Base-by-base conservation (phyloP, 2,329 filamentous ascomycete genomes). In the Raffaelea ambrosiae region DNA sequence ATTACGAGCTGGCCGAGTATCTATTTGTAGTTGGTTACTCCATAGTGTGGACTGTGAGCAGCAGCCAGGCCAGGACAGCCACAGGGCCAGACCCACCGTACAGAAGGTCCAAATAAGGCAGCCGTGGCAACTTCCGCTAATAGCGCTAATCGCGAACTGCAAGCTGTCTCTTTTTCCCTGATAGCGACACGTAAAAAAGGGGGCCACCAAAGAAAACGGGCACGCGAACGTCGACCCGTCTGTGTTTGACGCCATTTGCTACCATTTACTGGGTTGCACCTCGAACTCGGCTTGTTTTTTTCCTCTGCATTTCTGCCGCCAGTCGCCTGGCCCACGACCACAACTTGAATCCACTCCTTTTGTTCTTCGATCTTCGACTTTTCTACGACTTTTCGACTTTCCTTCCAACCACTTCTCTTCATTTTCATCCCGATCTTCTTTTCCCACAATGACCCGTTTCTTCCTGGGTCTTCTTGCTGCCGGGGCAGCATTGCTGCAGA, bases 401-500 rank as follows among this genome's bases (percentile, higher is more conserved):
- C 26, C 13, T 29, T 29, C 26, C 26, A 13, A 29, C 26, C 26
- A 29, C n/a, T n/a, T 46, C 26, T 44, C 31, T 20, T 23, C 29
- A 16, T 45, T 45, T 51, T 14, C 22, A n/a, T 35, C 18, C n/a
- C 31, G 11, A 33, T 38, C 39, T 8, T 43, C 47, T 45, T 35
- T 45, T 41, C 14, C 10, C 33, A 40, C 31, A 33, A 55, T 55
- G 54, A 50, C 49, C n/a, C 52, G 53, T 23, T 47, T 54, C 26
- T 38, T 54, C 9, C 43, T 48, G 16, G 52, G 52, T 48, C 60
- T 66, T 46, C 53, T 65, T 49, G 69, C 70, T 52, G 74, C 75
- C 55, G 71, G 72, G 60, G 74, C 74, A 55, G 71, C 73, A 59
- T 66, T 86, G 52, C 57, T 69, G 63, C 73, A 82, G 59, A 77